Percentiles rank a stretch among this genome's conserved stretches.
Evolutionary conservation across 306 rosid genomes (phyloP).

Genomic region (Datisca glomerata): DNA sequence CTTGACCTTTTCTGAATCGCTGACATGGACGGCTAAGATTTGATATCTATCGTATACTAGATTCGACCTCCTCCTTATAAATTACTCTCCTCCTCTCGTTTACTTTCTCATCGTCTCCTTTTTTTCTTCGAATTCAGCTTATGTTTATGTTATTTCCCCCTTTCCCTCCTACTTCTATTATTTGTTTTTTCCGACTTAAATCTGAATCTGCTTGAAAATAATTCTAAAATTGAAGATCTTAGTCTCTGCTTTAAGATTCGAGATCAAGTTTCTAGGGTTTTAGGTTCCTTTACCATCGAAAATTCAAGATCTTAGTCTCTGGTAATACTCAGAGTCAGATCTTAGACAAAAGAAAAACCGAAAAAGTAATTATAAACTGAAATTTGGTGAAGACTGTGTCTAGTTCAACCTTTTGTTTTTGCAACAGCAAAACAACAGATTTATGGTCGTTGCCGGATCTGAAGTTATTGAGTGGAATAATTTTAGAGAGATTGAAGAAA

Average conservation of each 20-base stretch:
- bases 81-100: neutral
- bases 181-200: too few species aligned
- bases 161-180: too few species aligned
- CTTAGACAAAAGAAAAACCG: slow-evolving; percentile 9
- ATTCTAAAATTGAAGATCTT: too few species aligned
- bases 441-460: slow-evolving; percentile 45
- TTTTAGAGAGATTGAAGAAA: slow-evolving; percentile 18
- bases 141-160: too few species aligned
- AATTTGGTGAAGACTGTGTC: neutral
- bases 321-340: slow-evolving; percentile 15
- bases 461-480: slow-evolving; percentile 22
- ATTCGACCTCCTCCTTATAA: slow-evolving; percentile 19
- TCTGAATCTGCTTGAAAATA: too few species aligned
- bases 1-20: slow-evolving; percentile 21
- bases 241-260: too few species aligned
- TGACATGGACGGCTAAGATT: slow-evolving; percentile 79
- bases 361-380: slow-evolving; percentile 5
- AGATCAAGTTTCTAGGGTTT: too few species aligned
- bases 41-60: slow-evolving; percentile 15
- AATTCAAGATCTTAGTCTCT: too few species aligned
- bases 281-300: too few species aligned
- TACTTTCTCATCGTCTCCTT: neutral
- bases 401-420: neutral
- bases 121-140: too few species aligned
- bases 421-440: slow-evolving; percentile 11